phyloP scores from a whole-genome alignment of 2,329 filamentous ascomycete species.

The Colletotrichum musae region DNA sequence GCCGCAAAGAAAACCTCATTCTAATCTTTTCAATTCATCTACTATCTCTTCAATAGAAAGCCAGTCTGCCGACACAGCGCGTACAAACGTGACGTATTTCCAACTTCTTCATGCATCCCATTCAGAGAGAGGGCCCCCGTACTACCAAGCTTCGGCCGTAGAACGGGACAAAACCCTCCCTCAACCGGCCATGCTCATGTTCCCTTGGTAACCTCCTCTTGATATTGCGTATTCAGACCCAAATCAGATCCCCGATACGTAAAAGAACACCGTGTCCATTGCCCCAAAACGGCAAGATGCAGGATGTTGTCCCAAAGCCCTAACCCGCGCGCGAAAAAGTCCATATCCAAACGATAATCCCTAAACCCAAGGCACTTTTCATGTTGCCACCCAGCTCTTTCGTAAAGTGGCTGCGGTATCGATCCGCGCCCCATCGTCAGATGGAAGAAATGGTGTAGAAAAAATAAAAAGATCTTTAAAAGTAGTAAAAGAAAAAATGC shows the following conservation, averaged over 20 bases:
- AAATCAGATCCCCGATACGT: background rate
- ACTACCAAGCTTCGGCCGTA: conserved; percentile 27
- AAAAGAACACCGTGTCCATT: conserved; percentile 31
- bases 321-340: conserved; percentile 17
- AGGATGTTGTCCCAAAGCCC: conserved; percentile 10
- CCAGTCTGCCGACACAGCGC: conserved; percentile 17
- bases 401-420: conserved; percentile 18
- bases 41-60: conserved; percentile 1
- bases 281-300: conserved; percentile 31
- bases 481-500: conserved; percentile 1
- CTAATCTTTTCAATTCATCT: conserved; percentile 15
- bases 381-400: conserved; percentile 4
- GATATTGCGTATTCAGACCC: conserved; percentile 7
- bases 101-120: conserved; percentile 14
- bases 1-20: background rate
- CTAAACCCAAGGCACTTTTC: conserved; percentile 5
- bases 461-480: background rate
- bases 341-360: conserved; percentile 4
- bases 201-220: conserved; percentile 27
- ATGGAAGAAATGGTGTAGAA: conserved; percentile 14
- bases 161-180: conserved; percentile 4
- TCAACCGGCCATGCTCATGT: conserved; percentile 24
- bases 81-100: conserved; percentile 15
- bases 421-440: conserved; percentile 4
- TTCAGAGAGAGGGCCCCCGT: background rate